Base-by-base conservation (phyloP, 2,329 filamentous ascomycete genomes). In the Colletotrichum brevisporum region DNA sequence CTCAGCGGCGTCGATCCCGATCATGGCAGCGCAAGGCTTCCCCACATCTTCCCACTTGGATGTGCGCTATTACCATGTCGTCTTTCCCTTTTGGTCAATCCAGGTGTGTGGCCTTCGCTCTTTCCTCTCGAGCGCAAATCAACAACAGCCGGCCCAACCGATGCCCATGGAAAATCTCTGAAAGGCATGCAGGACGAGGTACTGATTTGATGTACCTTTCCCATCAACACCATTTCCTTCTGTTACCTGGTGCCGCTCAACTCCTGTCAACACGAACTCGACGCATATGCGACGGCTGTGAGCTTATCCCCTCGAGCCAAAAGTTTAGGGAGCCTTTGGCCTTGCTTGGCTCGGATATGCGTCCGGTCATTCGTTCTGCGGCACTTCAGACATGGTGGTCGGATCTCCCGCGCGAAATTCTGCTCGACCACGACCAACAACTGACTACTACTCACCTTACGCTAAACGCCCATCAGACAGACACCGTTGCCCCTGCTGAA, bases 1-100 rank as follows among this genome's bases (percentile, higher is more conserved):
- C 55, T 69, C 66, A 69, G 66, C 31, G 66, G 66, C 66, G 66
- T 66, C 55, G 61, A 66, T 69, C 55, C 31, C 36, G 62, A 55
- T 51, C 47, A 36, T 50, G 21, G 16, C 8, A 15, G 51, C 27
- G 43, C 54, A 48, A 41, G n/a, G 24, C 48, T 68, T 65, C 65
- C 65, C 65, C 65, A 59, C 61, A 54, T n/a, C 48, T 58, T 67
- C 24, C 60, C 9, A 41, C 27, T 53, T 39, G 21, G 36, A 27
- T 53, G 51, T 53, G 16, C 26, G 39, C 21, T 39, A 13, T 24
- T 24, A 3, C 27, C 50, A 36, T 36, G 45, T 10, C 51, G n/a
- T 41, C 5, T 67, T 63, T 51, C 64, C 31, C 51, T 12, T 67
- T 67, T 47, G 15, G 64, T n/a, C 16, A 43, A 50, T 41, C 43